phyloP scores from a whole-genome alignment of 768 basidiomycete species.

The Rhizopogon roseolus region DNA sequence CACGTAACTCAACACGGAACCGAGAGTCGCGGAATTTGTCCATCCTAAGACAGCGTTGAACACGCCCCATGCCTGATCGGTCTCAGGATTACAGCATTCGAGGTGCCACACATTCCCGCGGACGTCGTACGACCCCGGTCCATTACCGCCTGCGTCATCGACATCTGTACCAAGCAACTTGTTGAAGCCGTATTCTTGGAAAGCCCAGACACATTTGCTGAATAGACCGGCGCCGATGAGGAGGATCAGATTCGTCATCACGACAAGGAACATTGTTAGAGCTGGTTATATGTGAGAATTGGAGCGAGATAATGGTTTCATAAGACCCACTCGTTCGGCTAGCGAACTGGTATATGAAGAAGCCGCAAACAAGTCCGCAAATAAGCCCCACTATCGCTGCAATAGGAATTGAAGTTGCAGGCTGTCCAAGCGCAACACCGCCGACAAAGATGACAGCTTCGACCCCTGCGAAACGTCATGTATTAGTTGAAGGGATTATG shows the following conservation, averaged over 20 bases:
- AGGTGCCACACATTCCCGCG: slow-evolving; percentile 86
- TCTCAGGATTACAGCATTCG: slow-evolving; percentile 69
- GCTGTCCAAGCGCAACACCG: slow-evolving; percentile 82
- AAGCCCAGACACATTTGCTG: slow-evolving; percentile 69
- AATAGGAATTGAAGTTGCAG: slow-evolving; percentile 83
- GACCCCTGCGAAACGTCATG: slow-evolving; percentile 40
- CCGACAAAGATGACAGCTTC: slow-evolving; percentile 94
- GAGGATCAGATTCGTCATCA: slow-evolving; percentile 88
- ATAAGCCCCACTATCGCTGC: slow-evolving; percentile 84
- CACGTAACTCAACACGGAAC: slow-evolving; percentile 80
- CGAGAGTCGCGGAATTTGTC: slow-evolving; percentile 81
- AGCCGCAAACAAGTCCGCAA: slow-evolving; percentile 69
- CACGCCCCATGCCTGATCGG: slow-evolving; percentile 66
- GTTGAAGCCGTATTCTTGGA: slow-evolving; percentile 67
- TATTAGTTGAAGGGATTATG: neutral
- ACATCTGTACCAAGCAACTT: slow-evolving; percentile 66
- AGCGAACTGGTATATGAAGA: slow-evolving; percentile 76
- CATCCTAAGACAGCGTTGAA: slow-evolving; percentile 86
- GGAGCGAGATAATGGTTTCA: neutral
- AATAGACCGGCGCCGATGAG: slow-evolving; percentile 95
- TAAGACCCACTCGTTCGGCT: slow-evolving; percentile 56
- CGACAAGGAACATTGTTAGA: slow-evolving; percentile 80
- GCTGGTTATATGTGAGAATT: slow-evolving; percentile 31
- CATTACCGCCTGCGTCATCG: slow-evolving; percentile 63
- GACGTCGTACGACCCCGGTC: slow-evolving; percentile 82